Evolutionary conservation across 2,329 filamentous ascomycete genomes (phyloP), one percentile per base, ranked within the genome.

Genomic region (Colletotrichum sp.): DNA sequence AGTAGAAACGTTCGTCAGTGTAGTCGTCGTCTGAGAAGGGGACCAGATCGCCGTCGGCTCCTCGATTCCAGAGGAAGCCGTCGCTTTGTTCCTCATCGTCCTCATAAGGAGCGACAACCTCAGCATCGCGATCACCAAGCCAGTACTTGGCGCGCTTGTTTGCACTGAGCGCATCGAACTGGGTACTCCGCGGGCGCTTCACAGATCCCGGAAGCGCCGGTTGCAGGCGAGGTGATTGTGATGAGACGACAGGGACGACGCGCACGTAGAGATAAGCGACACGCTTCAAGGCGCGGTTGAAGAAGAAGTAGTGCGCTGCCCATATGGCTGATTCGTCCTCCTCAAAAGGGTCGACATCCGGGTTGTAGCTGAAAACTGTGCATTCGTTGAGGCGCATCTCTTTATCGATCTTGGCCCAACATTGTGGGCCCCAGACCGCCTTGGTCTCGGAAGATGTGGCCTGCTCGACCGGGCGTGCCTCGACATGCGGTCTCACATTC

Each of bases 271-370:
- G 88, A 83, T 99, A 99, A 77, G 95, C 96, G 21, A 99, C 96
- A 57, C 97, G 93, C 88, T 99, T 99, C 82, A 94, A 91, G 30
- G 93, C 89, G 81, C 96, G 96, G 88, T 98, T 98, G 90, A 98
- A 99, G 85, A 99, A 98, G 88, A 99, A 98, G 85, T 98, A 98
- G 84, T 99, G 96, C 78, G 96, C 90, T 66, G 95, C 96, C 96
- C 96, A 99, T 78, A 99, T 96, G 12, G 96, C 94, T 77, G 95
- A 95, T 82, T 98, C 96, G 77, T 98, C 96, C 78, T 96, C 96
- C 80, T 96, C 94, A 81, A 98, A 98, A 0, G 96, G 95, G 82
- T 98, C 96, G 77, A 96, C 95, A 55, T 95, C 94, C 0, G 97
- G 97, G 68, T 94, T 92, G 86, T 98, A 99, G 72, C 94, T 94